Base-by-base conservation (phyloP, 139 green algal genomes). In the Tetradesmus lagerheimii region DNA sequence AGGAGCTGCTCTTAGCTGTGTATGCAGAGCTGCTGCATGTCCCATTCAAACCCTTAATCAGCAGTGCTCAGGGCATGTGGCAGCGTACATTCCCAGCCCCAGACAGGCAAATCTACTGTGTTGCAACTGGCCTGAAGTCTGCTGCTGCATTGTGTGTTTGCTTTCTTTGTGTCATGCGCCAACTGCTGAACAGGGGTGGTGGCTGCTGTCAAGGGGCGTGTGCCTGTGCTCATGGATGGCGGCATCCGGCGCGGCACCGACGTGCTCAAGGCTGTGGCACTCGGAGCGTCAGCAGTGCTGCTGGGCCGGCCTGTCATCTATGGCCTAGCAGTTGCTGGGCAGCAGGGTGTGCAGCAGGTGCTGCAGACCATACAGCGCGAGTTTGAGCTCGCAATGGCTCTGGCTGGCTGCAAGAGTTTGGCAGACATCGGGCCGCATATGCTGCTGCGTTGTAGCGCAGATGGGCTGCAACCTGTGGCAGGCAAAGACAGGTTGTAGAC, bases 251-350 rank as follows among this genome's bases (percentile, higher is more conserved):
- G 97, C 5, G 97, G 98, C 27, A 99, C 96, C 1, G 98, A 99
- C 85, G 95, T 98, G 18, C 50, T 99, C 74, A 99, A 99, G 94
- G 95, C 96, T 34, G 86, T 99, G 39, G 97, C 97, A 1, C 90
- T 99, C 25, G 98, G 98, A 0, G 98, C 98, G 12, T 86, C 86
- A 25, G 96, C 92, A 16, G 98, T 99, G 83, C 88, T 99, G 67
- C 88, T 99, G 62, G 98, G 98, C 4, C 92, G 98, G 85, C 98
- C 98, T 5, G 89, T 99, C 62, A 92, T 99, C 90, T 99, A 96
- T 92, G 97, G 93, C 4, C 91, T 99, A 31, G 96, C 97, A 0
- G 43, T 97, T 1, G 96, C 92, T 2, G 98, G 98, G 12, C 50
- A 97, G 89, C 39, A 66, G 20, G 97, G 97, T 9, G 96, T 98